These are phyloP conservation scores for Hygrophoropsis aurantiaca DNA, from an alignment of 768 basidiomycete genomes.

Conservation along the genomic window DNA sequence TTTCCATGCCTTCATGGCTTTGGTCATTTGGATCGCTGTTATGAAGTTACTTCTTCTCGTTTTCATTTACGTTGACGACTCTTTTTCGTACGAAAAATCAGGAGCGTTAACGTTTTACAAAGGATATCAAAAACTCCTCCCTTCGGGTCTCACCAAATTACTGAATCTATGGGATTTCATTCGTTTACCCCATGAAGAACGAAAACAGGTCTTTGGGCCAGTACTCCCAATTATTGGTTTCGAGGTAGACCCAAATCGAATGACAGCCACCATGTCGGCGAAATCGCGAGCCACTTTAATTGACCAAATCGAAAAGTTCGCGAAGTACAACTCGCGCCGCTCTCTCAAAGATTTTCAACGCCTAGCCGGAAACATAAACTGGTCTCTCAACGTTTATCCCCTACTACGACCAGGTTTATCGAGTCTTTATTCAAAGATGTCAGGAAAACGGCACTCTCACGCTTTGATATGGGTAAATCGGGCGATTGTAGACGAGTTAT, in stretches of 20 bases:
- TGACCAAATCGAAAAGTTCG: slow-evolving; percentile 9
- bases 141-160: slow-evolving; percentile 19
- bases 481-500: neutral
- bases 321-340: neutral
- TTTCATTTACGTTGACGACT: slow-evolving; percentile 26
- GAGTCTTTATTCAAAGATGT: slow-evolving; percentile 34
- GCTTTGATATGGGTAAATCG: slow-evolving; percentile 8
- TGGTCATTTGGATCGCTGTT: slow-evolving; percentile 30
- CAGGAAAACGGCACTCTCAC: slow-evolving; percentile 12
- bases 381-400: slow-evolving; percentile 40
- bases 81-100: slow-evolving; percentile 24
- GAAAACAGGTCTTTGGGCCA: slow-evolving; percentile 27
- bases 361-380: slow-evolving; percentile 39
- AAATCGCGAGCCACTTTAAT: slow-evolving; percentile 18
- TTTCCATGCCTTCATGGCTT: slow-evolving; percentile 30
- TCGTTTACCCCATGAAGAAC: slow-evolving; percentile 26
- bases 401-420: slow-evolving; percentile 31
- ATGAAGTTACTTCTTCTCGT: slow-evolving; percentile 1
- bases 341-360: slow-evolving; percentile 25
- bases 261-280: slow-evolving; percentile 19
- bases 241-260: slow-evolving; percentile 24
- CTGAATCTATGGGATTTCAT: slow-evolving; percentile 31
- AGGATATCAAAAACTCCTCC: slow-evolving; percentile 19
- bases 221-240: slow-evolving; percentile 37
- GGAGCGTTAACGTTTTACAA: slow-evolving; percentile 23